Base-by-base conservation (phyloP, 2,329 filamentous ascomycete genomes). In the Aspergillus pseudoglaucus region DNA sequence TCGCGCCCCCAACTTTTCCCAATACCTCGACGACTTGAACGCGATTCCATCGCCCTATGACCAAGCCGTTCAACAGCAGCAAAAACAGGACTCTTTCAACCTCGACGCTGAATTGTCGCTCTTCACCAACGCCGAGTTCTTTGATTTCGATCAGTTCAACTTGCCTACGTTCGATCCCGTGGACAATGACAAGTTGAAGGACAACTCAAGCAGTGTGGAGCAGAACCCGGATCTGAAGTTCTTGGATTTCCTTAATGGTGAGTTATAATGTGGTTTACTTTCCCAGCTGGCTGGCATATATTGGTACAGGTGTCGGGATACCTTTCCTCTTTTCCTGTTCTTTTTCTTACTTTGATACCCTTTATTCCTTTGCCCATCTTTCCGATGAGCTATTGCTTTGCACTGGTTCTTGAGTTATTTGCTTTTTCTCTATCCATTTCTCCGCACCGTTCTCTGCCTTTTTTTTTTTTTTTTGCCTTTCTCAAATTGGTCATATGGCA, bases 1-100 rank as follows among this genome's bases (percentile, higher is more conserved):
- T 53, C 83, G 86, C 64, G 87, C 81, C 59, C 85, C 88, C 63
- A 95, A 95, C 69, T 87, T 95, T 71, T 90, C 89, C 63, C 85
- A 90, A 64, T 95, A 93, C 74, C 79, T 96, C 56, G 85, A 88
- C 61, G 86, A 90, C 58, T 77, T 96, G 61, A 95, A 95, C 75
- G 81, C 79, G 41, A 75, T 85, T 47, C 79, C 79, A 2, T 75
- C 83, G 52, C 75, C 85, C 52, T 81, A 83, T 59, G 80, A 85
- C 46, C 76, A 84, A 52, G 79, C 78, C 23, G 64, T 69, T 38
- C 72, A 77, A 53, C 71, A 76, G 49, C 78, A 84, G 50, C 80
- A 86, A 43, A 70, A 75, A 49, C 77, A 84, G 51, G 81, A 85
- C 46, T 70, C 75, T 45, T 79, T 84, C 67, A 78, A 78, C 58